Evolutionary conservation across 169 alveolate genomes (phyloP).

Genomic region (Cryptosporidium felis): DNA sequence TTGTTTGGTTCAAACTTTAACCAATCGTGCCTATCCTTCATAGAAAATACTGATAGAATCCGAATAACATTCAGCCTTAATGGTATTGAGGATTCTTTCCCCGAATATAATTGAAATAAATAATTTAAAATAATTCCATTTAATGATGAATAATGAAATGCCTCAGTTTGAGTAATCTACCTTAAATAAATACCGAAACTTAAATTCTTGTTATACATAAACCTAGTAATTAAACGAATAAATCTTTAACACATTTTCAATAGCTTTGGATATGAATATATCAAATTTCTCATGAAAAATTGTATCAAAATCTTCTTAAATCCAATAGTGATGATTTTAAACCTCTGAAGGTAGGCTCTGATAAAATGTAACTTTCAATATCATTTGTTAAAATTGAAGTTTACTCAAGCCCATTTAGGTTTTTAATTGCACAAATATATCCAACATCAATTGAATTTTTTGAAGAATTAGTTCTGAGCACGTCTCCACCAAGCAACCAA

Average conservation of each 20-base stretch:
- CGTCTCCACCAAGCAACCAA: constrained; percentile 4
- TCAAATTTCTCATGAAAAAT: too few species aligned
- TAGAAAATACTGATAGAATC: too few species aligned
- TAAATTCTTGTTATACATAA: neutral
- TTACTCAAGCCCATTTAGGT: too few species aligned
- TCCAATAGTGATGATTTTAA: too few species aligned
- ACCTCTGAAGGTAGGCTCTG: too few species aligned
- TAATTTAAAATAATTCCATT: constrained; percentile 2
- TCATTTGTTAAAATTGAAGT: too few species aligned
- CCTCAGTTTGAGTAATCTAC: neutral
- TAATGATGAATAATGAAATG: neutral
- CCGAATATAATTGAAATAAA: neutral
- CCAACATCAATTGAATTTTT: neutral
- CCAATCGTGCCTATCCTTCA: neutral
- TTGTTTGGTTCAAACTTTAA: constrained; percentile 11
- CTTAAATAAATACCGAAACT: neutral
- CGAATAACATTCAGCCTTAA: too few species aligned
- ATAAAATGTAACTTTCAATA: too few species aligned
- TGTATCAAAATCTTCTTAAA: too few species aligned
- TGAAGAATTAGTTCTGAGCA: neutral
- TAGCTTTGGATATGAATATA: too few species aligned
- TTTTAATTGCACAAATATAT: too few species aligned
- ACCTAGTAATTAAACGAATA: neutral
- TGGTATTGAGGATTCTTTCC: constrained; percentile 1
- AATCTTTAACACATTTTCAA: constrained; percentile 27